phyloP scores from a whole-genome alignment of 805 yeast genomes.

The Kuraishia cidri region DNA sequence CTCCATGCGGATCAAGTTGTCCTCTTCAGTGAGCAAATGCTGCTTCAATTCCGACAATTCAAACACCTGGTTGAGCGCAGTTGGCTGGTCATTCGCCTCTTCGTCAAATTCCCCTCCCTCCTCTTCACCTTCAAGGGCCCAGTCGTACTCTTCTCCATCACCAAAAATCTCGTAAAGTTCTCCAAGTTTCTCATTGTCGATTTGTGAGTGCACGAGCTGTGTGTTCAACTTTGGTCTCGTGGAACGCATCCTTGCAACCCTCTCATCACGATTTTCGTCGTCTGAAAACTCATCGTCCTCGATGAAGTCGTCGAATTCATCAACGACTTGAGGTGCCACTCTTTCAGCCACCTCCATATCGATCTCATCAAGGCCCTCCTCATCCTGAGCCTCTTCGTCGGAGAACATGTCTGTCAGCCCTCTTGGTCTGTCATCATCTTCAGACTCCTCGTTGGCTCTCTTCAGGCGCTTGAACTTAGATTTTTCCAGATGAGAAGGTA shows the following conservation, averaged over 20 bases:
- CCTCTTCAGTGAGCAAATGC: conserved; percentile 85
- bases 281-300: conserved; percentile 96
- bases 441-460: conserved; percentile 43
- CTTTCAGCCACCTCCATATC: conserved; percentile 22
- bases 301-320: conserved; percentile 93
- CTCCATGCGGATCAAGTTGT: conserved; percentile 74
- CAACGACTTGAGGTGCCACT: conserved; percentile 33
- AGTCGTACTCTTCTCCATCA: conserved; percentile 93
- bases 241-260: conserved; percentile 23
- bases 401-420: conserved; percentile 66
- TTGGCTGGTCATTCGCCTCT: conserved; percentile 25
- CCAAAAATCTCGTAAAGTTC: conserved; percentile 95
- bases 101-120: conserved; percentile 33
- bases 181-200: conserved; percentile 85
- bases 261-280: conserved; percentile 54
- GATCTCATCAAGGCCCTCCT: conserved; percentile 8
- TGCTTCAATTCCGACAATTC: conserved; percentile 91
- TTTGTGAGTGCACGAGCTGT: conserved; percentile 21
- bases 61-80: conserved; percentile 78
- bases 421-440: conserved; percentile 10
- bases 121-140: conserved; percentile 93
- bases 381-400: conserved; percentile 38
- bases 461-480: conserved; percentile 75
- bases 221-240: conserved; percentile 12
- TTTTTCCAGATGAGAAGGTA: conserved; percentile 28